Evolutionary conservation across 2,329 filamentous ascomycete genomes (phyloP).

Genomic region (Fusarium annulatum): DNA sequence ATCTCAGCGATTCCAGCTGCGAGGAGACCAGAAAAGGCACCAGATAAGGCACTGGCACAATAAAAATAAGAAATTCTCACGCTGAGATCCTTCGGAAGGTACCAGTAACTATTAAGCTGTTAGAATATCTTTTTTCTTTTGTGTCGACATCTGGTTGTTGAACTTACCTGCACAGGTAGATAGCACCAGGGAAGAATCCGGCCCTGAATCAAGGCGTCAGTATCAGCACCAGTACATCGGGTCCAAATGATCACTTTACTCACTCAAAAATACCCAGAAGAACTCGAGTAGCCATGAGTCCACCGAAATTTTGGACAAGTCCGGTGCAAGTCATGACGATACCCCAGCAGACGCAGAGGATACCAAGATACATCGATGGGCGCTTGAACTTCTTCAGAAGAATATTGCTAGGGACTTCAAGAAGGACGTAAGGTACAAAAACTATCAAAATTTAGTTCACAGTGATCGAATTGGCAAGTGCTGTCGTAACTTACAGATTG

Average conservation of each 20-base stretch:
- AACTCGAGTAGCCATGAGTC: conserved; percentile 70
- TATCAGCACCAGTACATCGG: background rate
- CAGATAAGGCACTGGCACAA: conserved; percentile 78
- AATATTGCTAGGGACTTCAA: conserved; percentile 45
- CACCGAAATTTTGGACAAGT: conserved; percentile 66
- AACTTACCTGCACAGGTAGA: conserved; percentile 71
- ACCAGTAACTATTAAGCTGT: conserved; percentile 69
- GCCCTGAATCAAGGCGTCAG: conserved; percentile 49
- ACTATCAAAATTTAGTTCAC: conserved; percentile 6
- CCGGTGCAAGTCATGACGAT: conserved; percentile 73
- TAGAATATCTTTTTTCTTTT: background rate
- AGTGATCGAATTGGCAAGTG: background rate
- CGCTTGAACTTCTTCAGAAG: conserved; percentile 42
- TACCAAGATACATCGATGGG: conserved; percentile 40
- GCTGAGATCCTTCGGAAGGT: conserved; percentile 77
- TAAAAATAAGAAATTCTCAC: conserved; percentile 81
- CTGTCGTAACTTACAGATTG: conserved; percentile 71
- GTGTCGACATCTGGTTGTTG: background rate
- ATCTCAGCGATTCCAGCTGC: conserved; percentile 75
- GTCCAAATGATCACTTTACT: conserved; percentile 2
- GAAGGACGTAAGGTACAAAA: conserved; percentile 39
- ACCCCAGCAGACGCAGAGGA: conserved; percentile 64
- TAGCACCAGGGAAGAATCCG: conserved; percentile 76
- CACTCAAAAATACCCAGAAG: conserved; percentile 75
- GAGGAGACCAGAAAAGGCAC: conserved; percentile 76